Base-by-base conservation (phyloP, 768 basidiomycete genomes). In the Psilocybe subaeruginosa region DNA sequence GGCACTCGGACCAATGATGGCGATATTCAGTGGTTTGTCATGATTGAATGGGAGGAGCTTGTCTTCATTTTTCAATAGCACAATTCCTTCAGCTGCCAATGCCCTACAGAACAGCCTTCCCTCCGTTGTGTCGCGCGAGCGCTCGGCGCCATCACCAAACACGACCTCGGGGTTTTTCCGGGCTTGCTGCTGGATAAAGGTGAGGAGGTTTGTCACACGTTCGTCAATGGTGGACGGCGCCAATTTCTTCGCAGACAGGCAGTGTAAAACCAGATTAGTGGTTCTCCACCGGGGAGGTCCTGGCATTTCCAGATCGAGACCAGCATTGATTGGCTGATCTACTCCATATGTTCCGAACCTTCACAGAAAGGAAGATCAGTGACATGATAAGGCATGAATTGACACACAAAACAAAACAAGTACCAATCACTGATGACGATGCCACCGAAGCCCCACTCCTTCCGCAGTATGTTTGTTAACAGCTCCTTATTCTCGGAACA, bases 391-490 rank as follows among this genome's bases (percentile, higher is more conserved):
- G 31, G 11, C 6, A 27, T n/a, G 23, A 16, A 31, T 41, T 8
- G 56, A 35, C n/a, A 31, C 27, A 56, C 14, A 35, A 37, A 55
- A 29, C 57, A 41, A 9, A 55, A 16, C 56, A 41, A 12, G 23
- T 72, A 90, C 92, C 92, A 94, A 71, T 93, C 92, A 63, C 89
- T 90, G 75, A 93, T 90, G 61, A 91, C 77, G 46, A 85, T 70
- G 0, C 90, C 89, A 31, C 86, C 77, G 65, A 89, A 90, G 35
- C 82, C 80, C 91, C 91, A 92, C 68, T 93, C 92, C 31, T 80
- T 78, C 8, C 91, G 83, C n/a, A 92, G 77, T 49, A 92, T 82
- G 27, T 81, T 80, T 27, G 79, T 79, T 30, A 93, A 72, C 31
- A 93, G 78, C 45, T 75, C 70, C n/a, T 73, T 76, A 66, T 85